Evolutionary conservation across 2,329 filamentous ascomycete genomes (phyloP).

Genomic region (Ophiostoma piceae): DNA sequence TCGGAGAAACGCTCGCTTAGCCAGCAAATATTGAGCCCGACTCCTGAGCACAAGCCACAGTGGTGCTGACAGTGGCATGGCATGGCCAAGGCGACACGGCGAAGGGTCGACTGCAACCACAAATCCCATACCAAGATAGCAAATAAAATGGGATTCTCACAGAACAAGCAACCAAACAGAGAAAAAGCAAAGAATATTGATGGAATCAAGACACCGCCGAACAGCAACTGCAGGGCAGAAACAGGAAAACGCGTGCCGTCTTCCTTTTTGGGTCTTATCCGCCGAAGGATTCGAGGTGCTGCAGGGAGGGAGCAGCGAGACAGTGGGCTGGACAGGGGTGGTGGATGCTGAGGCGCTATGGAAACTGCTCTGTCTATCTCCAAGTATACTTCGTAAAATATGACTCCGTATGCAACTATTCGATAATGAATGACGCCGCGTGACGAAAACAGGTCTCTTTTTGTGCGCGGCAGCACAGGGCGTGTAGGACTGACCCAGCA

Average conservation of each 20-base stretch:
- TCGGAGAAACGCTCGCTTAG: neutral
- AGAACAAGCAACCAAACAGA: neutral
- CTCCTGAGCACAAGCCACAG: neutral
- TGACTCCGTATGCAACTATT: no score
- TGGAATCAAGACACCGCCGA: neutral
- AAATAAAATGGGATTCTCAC: neutral
- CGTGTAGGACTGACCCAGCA: neutral
- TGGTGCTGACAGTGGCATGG: no score
- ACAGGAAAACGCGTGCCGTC: neutral
- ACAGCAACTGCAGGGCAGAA: neutral
- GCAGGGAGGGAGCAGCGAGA: slow-evolving; percentile 9
- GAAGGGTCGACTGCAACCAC: neutral
- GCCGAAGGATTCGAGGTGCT: neutral
- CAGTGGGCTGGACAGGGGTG: slow-evolving; percentile 2
- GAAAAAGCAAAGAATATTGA: neutral
- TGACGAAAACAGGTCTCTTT: neutral
- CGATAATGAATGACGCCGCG: neutral
- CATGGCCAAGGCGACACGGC: neutral
- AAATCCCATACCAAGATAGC: neutral
- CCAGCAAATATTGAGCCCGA: neutral
- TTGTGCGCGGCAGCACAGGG: neutral
- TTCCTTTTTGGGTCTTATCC: neutral
- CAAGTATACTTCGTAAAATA: no score
- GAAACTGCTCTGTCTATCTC: no score
- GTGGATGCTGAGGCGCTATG: neutral